phyloP scores from a whole-genome alignment of 805 yeast genomes.

The Myxozyma neotropica region DNA sequence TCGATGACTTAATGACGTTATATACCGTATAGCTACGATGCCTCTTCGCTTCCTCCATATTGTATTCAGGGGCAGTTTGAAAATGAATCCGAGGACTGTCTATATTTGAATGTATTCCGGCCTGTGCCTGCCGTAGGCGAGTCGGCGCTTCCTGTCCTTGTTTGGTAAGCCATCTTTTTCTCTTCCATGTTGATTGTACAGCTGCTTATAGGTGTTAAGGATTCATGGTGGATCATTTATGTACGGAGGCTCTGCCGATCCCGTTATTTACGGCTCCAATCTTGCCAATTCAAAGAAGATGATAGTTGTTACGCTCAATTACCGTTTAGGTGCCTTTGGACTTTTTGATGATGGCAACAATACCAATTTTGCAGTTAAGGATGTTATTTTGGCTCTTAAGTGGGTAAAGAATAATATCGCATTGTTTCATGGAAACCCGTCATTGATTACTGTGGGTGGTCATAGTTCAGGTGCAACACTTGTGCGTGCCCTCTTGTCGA shows the following conservation, averaged over 20 bases:
- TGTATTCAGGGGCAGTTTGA: constrained; percentile 21
- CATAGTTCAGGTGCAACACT: constrained; percentile 42
- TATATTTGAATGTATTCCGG: constrained; percentile 30
- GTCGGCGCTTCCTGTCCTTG: constrained; percentile 16
- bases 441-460: constrained; percentile 43
- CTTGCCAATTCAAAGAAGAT: constrained; percentile 35
- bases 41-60: constrained; percentile 28
- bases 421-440: constrained; percentile 42
- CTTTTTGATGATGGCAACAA: constrained; percentile 29
- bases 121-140: constrained; percentile 9
- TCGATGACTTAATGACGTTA: too few relatives aligned
- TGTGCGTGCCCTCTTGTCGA: constrained; percentile 27
- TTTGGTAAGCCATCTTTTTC: constrained; percentile 11
- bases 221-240: constrained; percentile 46
- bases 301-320: constrained; percentile 35
- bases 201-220: constrained; percentile 42
- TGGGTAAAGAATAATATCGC: constrained; percentile 42
- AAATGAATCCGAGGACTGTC: constrained; percentile 32
- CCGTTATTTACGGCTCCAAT: constrained; percentile 36
- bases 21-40: constrained; percentile 21
- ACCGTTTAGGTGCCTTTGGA: constrained; percentile 34
- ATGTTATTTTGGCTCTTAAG: constrained; percentile 37
- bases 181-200: background rate
- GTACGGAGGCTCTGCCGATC: constrained; percentile 40
- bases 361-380: constrained; percentile 31